A percentile compares a stretch with the other conserved stretches of the same genome.
Evolutionary conservation across 495 filamentous ascomycete species (phyloP).

Genomic region (Tetracladium setigerum): DNA sequence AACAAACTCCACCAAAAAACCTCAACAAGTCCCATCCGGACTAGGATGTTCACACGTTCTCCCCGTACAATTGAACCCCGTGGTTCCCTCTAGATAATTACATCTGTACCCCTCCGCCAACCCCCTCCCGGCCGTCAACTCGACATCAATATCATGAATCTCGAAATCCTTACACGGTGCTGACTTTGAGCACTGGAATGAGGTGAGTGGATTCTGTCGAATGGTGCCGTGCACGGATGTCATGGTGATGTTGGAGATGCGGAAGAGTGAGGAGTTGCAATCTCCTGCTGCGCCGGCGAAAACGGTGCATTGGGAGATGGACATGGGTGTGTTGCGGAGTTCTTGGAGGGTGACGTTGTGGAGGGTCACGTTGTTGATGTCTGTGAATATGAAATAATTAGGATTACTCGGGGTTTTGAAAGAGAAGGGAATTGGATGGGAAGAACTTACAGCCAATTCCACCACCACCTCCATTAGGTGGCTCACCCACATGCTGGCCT

Average conservation of each 20-base stretch:
- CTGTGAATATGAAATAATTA: slow-evolving; percentile 8
- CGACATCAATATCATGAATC: slow-evolving; percentile 16
- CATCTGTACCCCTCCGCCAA: slow-evolving; percentile 27
- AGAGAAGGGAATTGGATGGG: background rate
- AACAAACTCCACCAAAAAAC: too few species aligned
- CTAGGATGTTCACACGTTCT: slow-evolving; percentile 24
- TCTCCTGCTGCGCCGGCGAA: slow-evolving; percentile 30
- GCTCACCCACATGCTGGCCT: slow-evolving; percentile 33
- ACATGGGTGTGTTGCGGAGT: slow-evolving; percentile 24
- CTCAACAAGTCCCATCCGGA: slow-evolving; percentile 27
- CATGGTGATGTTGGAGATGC: slow-evolving; percentile 25
- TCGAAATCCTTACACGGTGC: slow-evolving; percentile 28
- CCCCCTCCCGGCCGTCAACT: slow-evolving; percentile 17
- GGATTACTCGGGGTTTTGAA: background rate
- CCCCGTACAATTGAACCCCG: slow-evolving; percentile 32
- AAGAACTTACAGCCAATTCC: slow-evolving; percentile 34
- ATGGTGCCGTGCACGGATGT: slow-evolving; percentile 23
- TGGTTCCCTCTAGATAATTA: slow-evolving; percentile 24
- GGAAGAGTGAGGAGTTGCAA: slow-evolving; percentile 33
- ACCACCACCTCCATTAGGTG: slow-evolving; percentile 40
- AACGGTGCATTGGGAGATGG: slow-evolving; percentile 33
- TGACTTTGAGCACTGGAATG: slow-evolving; percentile 30
- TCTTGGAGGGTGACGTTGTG: slow-evolving; percentile 20
- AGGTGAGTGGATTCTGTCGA: slow-evolving; percentile 19
- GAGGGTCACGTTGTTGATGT: slow-evolving; percentile 22